Evolutionary conservation across 306 rosid genomes (phyloP).

Genomic region (Medicago arabica): DNA sequence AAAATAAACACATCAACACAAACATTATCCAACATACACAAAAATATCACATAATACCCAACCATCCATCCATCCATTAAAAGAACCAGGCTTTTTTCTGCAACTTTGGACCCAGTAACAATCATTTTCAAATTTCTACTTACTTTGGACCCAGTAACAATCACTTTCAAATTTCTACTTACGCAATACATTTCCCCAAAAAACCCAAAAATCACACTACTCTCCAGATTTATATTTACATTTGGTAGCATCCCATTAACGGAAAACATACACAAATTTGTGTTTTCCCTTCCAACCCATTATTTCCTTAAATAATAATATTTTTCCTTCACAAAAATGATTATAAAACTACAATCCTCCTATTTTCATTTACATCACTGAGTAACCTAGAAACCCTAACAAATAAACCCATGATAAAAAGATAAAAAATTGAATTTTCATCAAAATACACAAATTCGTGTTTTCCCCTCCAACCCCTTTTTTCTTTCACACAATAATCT

Average conservation of each 20-base stretch:
- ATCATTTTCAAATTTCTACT: not conserved
- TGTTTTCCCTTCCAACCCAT: not conserved
- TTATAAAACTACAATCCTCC: not conserved
- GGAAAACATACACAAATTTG: not conserved
- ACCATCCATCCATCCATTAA: not conserved
- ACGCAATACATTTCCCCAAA: not conserved
- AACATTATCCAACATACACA: constrained; percentile 16
- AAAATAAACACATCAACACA: not conserved
- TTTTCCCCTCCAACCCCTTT: not conserved
- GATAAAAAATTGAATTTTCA: not conserved
- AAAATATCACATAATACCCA: constrained; percentile 6
- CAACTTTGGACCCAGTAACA: not conserved
- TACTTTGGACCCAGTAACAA: not conserved
- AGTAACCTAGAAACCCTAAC: constrained; percentile 20
- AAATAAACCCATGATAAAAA: not conserved
- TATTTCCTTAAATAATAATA: not conserved
- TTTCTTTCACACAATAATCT: not conserved
- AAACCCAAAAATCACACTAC: not conserved
- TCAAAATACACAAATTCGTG: not conserved
- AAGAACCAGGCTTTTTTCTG: not conserved
- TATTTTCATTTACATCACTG: not conserved
- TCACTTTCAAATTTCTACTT: not conserved
- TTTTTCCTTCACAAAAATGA: not conserved
- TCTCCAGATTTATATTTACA: too few relatives aligned
- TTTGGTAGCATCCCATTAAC: too few relatives aligned